Base-by-base conservation (phyloP, 2,329 filamentous ascomycete genomes). In the Tolypocladium sp. region DNA sequence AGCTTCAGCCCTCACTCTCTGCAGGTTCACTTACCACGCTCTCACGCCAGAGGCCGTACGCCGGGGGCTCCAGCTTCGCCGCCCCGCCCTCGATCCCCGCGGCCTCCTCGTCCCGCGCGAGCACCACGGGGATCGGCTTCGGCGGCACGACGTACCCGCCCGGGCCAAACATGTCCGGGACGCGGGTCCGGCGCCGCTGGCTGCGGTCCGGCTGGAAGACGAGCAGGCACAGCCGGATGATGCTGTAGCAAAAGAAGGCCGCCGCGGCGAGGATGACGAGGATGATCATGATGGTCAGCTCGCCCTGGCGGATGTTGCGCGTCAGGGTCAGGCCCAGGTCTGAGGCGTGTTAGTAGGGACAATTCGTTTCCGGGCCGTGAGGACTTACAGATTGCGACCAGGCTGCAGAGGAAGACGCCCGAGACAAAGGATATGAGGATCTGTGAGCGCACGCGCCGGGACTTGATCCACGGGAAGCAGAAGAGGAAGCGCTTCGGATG, bases 41-140 rank as follows among this genome's bases (percentile, higher is more conserved):
- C 71, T 87, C 86, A 57, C 91, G 81, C 90, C 91, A 95, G 1
- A 91, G 76, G 0, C 92, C 92, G 69, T 96, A 96, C 2, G 91
- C 91, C 0, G 92, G 92, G 4, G 92, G 92, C 10, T 86, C 84
- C 25, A 80, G 64, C 65, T 86, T 85, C 49, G 76, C 74, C 0
- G 81, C 75, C 60, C 84, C 81, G 56, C 78, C 82, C 59, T 83
- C 79, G 57, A 79, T 71, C 4, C 81, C 82, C 2, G 76, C 81
- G 22, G 83, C 82, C 67, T 92, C 90, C 67, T 92, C 89, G 67
- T 94, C 91, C 46, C 84, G 81, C 2, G 86, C 85, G 53, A 93
- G 79, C 22, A 89, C 83, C 13, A 96, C 90, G 46, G 82, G 86
- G 62, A 96, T 95, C 1, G 92, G 92, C 33, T 82, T 79, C 10